A percentile compares a stretch with the other conserved stretches of the same genome.
These are phyloP conservation scores for Dianthus caryophyllus DNA, from an alignment of 148 eudicot species.

Conservation along the genomic window DNA sequence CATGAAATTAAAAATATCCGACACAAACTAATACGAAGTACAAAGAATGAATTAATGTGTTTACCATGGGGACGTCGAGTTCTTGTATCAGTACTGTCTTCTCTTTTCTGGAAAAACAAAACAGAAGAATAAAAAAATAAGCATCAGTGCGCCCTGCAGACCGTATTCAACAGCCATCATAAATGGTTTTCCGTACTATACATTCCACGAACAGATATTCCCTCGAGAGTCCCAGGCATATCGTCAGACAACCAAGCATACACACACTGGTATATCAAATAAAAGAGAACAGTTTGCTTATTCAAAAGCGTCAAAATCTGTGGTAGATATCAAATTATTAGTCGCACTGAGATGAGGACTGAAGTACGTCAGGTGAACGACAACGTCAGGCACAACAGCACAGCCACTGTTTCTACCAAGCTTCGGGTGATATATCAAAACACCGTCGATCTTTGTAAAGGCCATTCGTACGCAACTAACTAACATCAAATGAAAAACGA, in stretches of 20 bases:
- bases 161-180: background rate
- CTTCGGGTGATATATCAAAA: background rate
- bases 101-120: background rate
- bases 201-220: background rate
- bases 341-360: background rate
- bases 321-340: background rate
- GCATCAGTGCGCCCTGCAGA: background rate
- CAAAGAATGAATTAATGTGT: background rate
- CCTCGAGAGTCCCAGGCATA: no score
- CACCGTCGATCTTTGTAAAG: background rate
- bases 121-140: background rate
- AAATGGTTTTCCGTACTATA: background rate
- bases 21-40: no score
- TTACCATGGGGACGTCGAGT: no score
- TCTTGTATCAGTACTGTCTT: no score
- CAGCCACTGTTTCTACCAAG: background rate
- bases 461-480: background rate
- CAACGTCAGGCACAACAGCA: background rate
- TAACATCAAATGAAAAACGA: background rate
- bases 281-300: background rate
- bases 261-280: background rate
- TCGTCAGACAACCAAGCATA: background rate
- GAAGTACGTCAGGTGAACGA: background rate
- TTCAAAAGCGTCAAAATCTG: background rate
- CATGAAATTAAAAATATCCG: no score